Percentiles rank a stretch among this genome's conserved stretches.
These are phyloP conservation scores for Sarcocystis neurona DNA, from an alignment of 169 alveolate species.

Conservation along the genomic window DNA sequence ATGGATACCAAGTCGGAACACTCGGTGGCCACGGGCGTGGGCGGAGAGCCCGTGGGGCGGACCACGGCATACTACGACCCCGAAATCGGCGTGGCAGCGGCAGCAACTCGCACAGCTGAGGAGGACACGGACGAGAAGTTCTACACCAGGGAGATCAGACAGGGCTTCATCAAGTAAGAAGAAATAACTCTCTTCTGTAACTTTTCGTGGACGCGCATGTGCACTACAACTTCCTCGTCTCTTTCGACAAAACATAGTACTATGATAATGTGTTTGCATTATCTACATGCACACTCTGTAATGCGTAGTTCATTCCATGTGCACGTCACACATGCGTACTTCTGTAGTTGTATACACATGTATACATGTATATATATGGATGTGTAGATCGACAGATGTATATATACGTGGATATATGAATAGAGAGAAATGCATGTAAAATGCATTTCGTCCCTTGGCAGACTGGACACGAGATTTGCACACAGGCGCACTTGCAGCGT, in stretches of 20 bases:
- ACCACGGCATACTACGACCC: conserved; percentile 13
- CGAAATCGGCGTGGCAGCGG: conserved; percentile 24
- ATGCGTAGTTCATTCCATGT: too few species aligned
- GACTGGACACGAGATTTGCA: too few species aligned
- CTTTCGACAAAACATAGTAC: too few species aligned
- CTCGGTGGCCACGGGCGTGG: conserved; percentile 31
- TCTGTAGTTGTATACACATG: neutral
- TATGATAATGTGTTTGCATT: too few species aligned
- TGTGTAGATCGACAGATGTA: neutral
- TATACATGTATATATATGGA: neutral
- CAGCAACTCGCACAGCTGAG: conserved; percentile 2
- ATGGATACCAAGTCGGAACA: conserved; percentile 14
- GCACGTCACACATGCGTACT: too few species aligned
- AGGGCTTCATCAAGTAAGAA: conserved; percentile 50
- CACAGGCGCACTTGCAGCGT: too few species aligned
- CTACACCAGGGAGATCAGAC: conserved; percentile 58
- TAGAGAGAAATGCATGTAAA: neutral
- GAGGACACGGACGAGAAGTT: conserved; percentile 37
- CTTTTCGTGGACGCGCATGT: too few species aligned
- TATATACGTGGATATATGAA: neutral
- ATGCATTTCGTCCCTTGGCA: neutral
- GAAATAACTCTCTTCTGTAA: too few species aligned
- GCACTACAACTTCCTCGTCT: too few species aligned
- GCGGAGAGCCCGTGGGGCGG: conserved; percentile 6
- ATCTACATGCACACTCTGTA: too few species aligned